Evolutionary conservation across 2,329 filamentous ascomycete species (phyloP), one percentile per base, ranked within the genome.

Genomic region (Trichoderma gracile): DNA sequence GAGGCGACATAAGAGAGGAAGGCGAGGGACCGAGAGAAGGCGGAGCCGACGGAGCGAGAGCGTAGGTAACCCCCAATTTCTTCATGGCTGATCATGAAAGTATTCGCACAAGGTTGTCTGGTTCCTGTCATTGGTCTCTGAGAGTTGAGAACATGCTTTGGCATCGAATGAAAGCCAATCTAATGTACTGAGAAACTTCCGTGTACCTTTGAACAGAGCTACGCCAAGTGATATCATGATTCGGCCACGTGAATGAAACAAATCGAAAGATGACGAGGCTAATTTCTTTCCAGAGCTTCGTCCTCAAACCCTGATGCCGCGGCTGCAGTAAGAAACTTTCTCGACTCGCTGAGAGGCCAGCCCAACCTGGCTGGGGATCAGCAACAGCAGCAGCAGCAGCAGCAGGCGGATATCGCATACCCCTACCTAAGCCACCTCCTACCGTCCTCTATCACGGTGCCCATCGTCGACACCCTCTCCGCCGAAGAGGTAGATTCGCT

Each of bases 11-110:
- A 71, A 87, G 93, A 78, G 89, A 96, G 77, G 95, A 98, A 78
- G 95, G 95, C 65, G 88, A 92, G 77, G 88, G 87, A 70, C 87
- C 94, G 69, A 86, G 96, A 80, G 93, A 97, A 78, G 95, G 94
- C 66, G 95, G 96, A 75, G 92, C 92, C 71, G 95, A 98, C 79
- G 95, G 96, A 74, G 96, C 92, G 80, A 88, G 95, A 97, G 95
- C 94, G 95, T 99, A 98, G 94, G 96, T 99, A 66, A 74, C 69
- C 70, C 72, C 73, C 71, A 70, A 17, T 43, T 54, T 54, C 73
- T 73, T 69, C 71, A 66, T 71, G 69, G 72, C 68, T 69, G 50
- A 69, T 69, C 56, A 64, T 47, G 66, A 68, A 69, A 64, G 69
- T 30, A 69, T 67, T 33, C 49, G 49, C n/a, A 65, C 67, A 69